These are phyloP conservation scores for Solanum clarkiae DNA, from an alignment of 257 asterid species.

Conservation along the genomic window DNA sequence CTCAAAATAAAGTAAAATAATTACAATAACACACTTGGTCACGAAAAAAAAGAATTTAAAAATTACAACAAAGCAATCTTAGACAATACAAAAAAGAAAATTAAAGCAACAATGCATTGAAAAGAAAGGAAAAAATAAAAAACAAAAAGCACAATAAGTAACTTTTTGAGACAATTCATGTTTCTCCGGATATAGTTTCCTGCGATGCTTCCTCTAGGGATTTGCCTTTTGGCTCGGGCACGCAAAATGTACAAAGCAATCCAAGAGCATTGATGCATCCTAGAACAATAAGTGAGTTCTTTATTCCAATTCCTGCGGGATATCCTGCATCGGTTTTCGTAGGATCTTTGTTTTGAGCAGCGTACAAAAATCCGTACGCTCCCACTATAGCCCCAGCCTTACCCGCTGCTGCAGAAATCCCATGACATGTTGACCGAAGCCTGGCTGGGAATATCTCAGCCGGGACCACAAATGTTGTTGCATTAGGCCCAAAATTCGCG, in stretches of 20 bases:
- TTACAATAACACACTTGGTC: background rate
- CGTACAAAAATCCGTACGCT: constrained; percentile 12
- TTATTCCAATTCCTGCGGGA: constrained; percentile 10
- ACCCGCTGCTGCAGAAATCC: constrained; percentile 22
- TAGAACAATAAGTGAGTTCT: constrained; percentile 4
- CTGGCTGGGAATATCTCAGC: constrained; percentile 10
- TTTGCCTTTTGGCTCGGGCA: constrained; percentile 15
- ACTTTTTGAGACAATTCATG: too few species aligned
- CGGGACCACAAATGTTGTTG: constrained; percentile 12
- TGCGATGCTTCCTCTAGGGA: background rate
- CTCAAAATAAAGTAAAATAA: background rate
- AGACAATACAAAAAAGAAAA: background rate
- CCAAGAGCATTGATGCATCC: constrained; percentile 8
- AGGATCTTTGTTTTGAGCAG: constrained; percentile 9
- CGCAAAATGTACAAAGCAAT: background rate
- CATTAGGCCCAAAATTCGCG: constrained; percentile 21
- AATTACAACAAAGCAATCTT: background rate
- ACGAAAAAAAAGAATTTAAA: background rate
- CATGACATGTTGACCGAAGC: constrained; percentile 17
- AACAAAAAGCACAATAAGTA: too few species aligned
- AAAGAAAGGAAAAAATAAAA: background rate
- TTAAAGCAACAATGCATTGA: background rate
- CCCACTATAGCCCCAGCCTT: constrained; percentile 23
- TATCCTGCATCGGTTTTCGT: constrained; percentile 8
- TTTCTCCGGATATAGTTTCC: background rate